Conservation (phyloP, 164 flowering plant genomes). For the Amborella trichopoda region DNA sequence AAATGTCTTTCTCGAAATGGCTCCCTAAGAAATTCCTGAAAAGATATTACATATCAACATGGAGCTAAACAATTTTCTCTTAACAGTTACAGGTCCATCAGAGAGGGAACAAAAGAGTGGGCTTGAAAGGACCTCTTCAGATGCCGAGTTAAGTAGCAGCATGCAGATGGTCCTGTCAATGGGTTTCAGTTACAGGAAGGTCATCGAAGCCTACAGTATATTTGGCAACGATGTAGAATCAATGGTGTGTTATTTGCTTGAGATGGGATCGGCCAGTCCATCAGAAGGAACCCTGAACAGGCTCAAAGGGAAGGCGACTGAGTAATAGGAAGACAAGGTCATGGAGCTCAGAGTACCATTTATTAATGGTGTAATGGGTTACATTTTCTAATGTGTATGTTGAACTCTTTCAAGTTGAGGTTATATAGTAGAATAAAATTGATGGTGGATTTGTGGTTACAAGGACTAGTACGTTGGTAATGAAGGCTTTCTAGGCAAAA, state of each 20-base stretch:
- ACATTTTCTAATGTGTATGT: no score
- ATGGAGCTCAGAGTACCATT: no score
- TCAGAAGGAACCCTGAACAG: constrained; percentile 15
- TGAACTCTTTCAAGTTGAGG: no score
- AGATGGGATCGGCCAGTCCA: constrained; percentile 45
- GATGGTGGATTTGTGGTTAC: no score
- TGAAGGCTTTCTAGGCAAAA: no score
- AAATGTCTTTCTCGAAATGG: no score
- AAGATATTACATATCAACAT: no score
- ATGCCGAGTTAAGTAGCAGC: constrained; percentile 33
- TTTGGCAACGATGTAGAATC: constrained; percentile 96
- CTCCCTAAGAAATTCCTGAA: no score
- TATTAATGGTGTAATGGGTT: no score
- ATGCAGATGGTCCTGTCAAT: constrained; percentile 77
- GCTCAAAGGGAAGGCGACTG: constrained; percentile 92
- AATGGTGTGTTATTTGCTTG: constrained; percentile 78
- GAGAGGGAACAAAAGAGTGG: constrained; percentile 27
- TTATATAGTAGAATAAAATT: no score
- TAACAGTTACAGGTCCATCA: constrained; percentile 32
- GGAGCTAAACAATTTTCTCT: no score
- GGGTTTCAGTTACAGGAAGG: constrained; percentile 94
- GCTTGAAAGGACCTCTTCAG: constrained; percentile 14
- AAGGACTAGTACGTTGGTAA: no score
- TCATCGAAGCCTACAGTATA: constrained; percentile 79
- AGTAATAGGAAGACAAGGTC: constrained; percentile 32